These are phyloP conservation scores for Sporothrix pseudoabietina DNA, from an alignment of 2,329 filamentous ascomycete genomes.

Conservation along the genomic window DNA sequence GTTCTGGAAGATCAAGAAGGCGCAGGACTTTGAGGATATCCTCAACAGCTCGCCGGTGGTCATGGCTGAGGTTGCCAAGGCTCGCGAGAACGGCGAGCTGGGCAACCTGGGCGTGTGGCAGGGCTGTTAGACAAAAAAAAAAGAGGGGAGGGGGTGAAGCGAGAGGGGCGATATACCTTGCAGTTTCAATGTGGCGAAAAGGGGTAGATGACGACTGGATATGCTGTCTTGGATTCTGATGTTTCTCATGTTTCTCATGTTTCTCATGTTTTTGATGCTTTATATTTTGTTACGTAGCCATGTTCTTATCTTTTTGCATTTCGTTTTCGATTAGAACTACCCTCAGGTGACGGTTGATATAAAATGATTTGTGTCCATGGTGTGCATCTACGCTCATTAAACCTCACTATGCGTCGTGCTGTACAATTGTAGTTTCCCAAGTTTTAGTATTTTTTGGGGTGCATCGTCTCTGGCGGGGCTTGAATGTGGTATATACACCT, in stretches of 20 bases:
- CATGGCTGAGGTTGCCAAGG: conserved; percentile 31
- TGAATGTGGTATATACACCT: conserved; percentile 15
- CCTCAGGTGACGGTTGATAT: not conserved
- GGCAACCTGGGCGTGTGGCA: conserved; percentile 41
- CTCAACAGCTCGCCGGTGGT: conserved; percentile 43
- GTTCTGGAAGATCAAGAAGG: conserved; percentile 77
- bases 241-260: not conserved
- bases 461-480: not conserved
- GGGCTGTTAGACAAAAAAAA: conserved; percentile 37
- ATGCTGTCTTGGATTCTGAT: conserved; percentile 2
- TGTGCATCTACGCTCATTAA: not conserved
- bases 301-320: not conserved
- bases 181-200: not conserved
- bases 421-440: conserved; percentile 27
- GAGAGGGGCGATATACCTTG: not conserved
- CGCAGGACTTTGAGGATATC: conserved; percentile 65
- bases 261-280: not conserved
- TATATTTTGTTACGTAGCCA: not conserved
- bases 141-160: not conserved
- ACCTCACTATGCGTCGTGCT: not conserved
- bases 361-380: not conserved
- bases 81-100: conserved; percentile 35
- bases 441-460: conserved; percentile 33
- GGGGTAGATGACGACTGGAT: not conserved
- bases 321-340: not conserved